Base-by-base conservation (phyloP, 345 rosid species). In the Boechera retrofracta region DNA sequence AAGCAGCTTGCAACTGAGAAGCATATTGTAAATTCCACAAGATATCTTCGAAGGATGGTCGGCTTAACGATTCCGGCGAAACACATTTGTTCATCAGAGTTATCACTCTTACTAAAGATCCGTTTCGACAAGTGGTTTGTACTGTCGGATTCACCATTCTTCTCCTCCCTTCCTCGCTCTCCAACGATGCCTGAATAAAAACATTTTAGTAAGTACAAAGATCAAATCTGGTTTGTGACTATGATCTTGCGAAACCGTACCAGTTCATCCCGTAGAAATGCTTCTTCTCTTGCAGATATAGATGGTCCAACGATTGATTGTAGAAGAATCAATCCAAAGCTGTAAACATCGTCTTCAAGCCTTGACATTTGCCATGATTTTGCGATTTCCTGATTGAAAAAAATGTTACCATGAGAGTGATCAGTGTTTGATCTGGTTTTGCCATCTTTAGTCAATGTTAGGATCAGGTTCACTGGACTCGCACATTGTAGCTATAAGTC, bases 21-120 rank as follows among this genome's bases (percentile, higher is more conserved):
- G 97, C 98, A 38, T 94, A 88, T 60, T 89, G 97, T 63, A 92
- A 80, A 83, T 94, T 94, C 98, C 98, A 90, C 35, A 92, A 88
- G 10, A 94, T 92, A 63, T 92, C 98, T 77, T 89, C 98, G 4
- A 92, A 88, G 0, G 97, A 92, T 10, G 97, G 98, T 49, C 92
- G 85, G 55, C 78, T 70, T 7, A 91, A 85, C 24, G 91, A 87
- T 26, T 89, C 94, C 0, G 95, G 92, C 29, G 82, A 77, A 49
- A 87, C 89, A 85, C 98, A 94, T 82, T 94, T 94, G 80, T 83
- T 89, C 41, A 93, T 89, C 71, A 94, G 82, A 5, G 88, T 82
- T 66, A 94, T 84, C 66, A 83, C 86, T 13, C 92, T 87, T 7
- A 89, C 73, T 72, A 92, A 57, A 6, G 99, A 94, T 70, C 87